Evolutionary conservation across 176 grass and related monocot species (phyloP), one percentile per base, ranked within the genome.

Genomic region (Oropetium thomaeum): DNA sequence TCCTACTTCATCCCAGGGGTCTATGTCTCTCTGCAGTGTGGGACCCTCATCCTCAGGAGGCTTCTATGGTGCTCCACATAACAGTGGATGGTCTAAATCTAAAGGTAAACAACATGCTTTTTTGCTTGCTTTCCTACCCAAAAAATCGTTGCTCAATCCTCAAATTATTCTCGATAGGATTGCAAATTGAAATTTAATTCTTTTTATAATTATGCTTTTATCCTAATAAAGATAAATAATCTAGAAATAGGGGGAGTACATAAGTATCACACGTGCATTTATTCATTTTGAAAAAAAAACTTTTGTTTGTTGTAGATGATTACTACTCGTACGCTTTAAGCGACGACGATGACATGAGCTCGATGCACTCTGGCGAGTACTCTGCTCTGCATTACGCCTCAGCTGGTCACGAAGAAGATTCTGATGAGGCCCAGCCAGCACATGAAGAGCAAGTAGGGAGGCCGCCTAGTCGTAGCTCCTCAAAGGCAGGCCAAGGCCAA

Each of bases 271-370:
- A n/a, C n/a, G n/a, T n/a, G n/a, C n/a, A n/a, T n/a, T n/a, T 53
- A 2, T 35, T 10, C 11, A 59, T 59, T 22, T 12, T 74, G 5
- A 34, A 14, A 20, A 67, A 29, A 67, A 11, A 14, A 49, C 16
- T 16, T 60, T 23, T 62, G 73, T 47, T 63, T 74, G 10, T 39
- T 87, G 87, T 76, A 96, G 92, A 84, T 69, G 19, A 67, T 15
- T 14, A 54, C 29, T 1, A 20, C 20, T 75, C 17, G 72, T 58
- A 74, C 53, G 62, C 52, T 37, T 67, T 69, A 78, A 84, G 75
- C 58, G 93, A 89, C 70, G 93, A 93, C 49, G 90, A 97, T 37
- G 85, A 93, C 54, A 73, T 31, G 23, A 87, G 85, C 80, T 97
- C 90, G 19, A 61, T 68, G 20, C 77, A 88, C 38, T 90, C 91